These are phyloP conservation scores for Omphalotus olearius DNA, from an alignment of 1,284 basidiomycete species.

Conservation along the genomic window DNA sequence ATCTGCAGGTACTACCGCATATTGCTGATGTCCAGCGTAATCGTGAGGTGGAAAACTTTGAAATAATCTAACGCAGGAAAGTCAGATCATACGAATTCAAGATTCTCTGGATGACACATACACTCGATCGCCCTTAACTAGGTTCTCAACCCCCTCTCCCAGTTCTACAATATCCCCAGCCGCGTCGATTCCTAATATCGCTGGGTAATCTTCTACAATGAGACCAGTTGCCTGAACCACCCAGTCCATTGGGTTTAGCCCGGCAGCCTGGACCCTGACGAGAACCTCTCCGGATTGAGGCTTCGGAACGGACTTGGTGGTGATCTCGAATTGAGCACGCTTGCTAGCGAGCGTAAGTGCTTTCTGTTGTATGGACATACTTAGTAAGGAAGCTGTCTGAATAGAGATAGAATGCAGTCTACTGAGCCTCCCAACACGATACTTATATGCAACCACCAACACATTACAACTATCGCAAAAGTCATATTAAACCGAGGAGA, in stretches of 20 bases:
- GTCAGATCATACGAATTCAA: constrained; percentile 14
- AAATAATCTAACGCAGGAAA: constrained; percentile 1
- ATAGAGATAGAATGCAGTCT: too few species aligned
- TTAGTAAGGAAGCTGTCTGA: background rate
- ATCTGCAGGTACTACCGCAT: constrained; percentile 34
- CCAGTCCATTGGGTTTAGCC: constrained; percentile 46
- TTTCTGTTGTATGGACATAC: background rate
- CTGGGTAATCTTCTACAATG: constrained; percentile 27
- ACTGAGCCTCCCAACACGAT: too few species aligned
- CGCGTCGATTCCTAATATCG: constrained; percentile 40
- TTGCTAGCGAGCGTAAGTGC: background rate
- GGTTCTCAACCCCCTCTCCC: constrained; percentile 27
- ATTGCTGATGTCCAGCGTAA: constrained; percentile 46
- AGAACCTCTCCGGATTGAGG: constrained; percentile 37
- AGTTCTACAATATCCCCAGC: constrained; percentile 39
- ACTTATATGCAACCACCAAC: too few species aligned
- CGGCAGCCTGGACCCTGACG: constrained; percentile 35
- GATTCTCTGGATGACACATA: constrained; percentile 29
- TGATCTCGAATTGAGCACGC: constrained; percentile 1
- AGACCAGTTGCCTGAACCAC: constrained; percentile 30
- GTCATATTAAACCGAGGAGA: too few species aligned
- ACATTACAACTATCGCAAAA: too few species aligned
- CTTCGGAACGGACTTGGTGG: constrained; percentile 24
- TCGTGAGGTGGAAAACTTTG: constrained; percentile 30
- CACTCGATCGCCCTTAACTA: constrained; percentile 8